Evolutionary conservation across 2,329 filamentous ascomycete genomes (phyloP).

Genomic region (Ramichloridium luteum): DNA sequence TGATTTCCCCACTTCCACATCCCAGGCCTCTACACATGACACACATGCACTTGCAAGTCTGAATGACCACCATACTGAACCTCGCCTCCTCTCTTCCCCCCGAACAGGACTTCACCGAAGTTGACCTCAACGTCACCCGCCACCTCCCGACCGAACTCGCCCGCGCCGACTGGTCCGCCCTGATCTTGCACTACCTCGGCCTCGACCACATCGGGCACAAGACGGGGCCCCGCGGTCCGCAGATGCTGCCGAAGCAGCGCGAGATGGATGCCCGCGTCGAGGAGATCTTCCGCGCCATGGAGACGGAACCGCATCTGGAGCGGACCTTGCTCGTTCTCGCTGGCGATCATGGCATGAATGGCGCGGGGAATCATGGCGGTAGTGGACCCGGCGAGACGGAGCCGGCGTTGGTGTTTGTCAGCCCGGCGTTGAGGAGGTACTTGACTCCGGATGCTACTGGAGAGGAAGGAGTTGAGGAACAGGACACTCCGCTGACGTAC

Average conservation of each 20-base stretch:
- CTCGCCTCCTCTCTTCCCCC: too few species aligned
- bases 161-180: conserved; percentile 74
- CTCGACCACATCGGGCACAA: conserved; percentile 98
- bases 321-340: conserved; percentile 75
- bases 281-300: conserved; percentile 64
- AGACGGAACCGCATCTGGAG: conserved; percentile 54
- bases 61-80: neutral
- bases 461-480: too few species aligned
- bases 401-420: conserved; percentile 66
- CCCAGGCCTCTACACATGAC: too few species aligned
- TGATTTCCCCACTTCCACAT: conserved; percentile 1
- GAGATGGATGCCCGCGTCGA: conserved; percentile 85
- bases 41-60: neutral
- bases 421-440: conserved; percentile 15
- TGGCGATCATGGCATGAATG: conserved; percentile 99
- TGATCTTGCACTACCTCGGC: conserved; percentile 91
- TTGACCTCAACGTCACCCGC: conserved; percentile 92
- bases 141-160: conserved; percentile 68
- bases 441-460: too few species aligned
- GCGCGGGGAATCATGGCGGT: conserved; percentile 91
- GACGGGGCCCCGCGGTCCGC: conserved; percentile 66
- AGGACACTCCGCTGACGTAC: too few species aligned
- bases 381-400: conserved; percentile 91
- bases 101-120: conserved; percentile 82
- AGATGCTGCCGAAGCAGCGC: conserved; percentile 84